Evolutionary conservation across 148 eudicot genomes (phyloP).

Genomic region (Nyssa sinensis): DNA sequence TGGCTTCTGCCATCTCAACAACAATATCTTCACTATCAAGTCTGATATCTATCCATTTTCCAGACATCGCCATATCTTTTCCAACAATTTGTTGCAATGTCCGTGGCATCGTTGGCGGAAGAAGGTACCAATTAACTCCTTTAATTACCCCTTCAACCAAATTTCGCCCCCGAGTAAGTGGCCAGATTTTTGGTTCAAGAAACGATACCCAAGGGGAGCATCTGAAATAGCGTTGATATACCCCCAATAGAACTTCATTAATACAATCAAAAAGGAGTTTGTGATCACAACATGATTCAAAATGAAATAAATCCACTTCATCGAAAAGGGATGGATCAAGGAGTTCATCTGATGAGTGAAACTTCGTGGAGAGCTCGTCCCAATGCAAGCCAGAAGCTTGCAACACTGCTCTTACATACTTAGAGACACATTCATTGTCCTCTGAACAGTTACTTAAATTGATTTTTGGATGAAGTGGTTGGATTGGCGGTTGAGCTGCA

Average conservation of each 20-base stretch:
- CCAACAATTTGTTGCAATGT: slow-evolving; percentile 33
- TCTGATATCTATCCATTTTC: slow-evolving; percentile 30
- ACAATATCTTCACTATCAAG: slow-evolving; percentile 22
- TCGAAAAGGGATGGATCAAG: slow-evolving; percentile 21
- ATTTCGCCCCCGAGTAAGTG: slow-evolving; percentile 9
- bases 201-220: slow-evolving; percentile 15
- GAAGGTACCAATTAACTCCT: slow-evolving; percentile 22
- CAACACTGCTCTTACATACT: slow-evolving; percentile 16
- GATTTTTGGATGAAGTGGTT: slow-evolving; percentile 23
- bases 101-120: slow-evolving; percentile 13
- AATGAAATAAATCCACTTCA: slow-evolving; percentile 13
- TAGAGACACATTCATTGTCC: slow-evolving; percentile 7
- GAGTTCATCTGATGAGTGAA: slow-evolving; percentile 17
- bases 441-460: slow-evolving; percentile 6
- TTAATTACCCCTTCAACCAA: slow-evolving; percentile 29
- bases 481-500: slow-evolving; percentile 29
- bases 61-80: slow-evolving; percentile 25
- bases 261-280: slow-evolving; percentile 30
- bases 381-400: slow-evolving; percentile 25
- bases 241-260: slow-evolving; percentile 31
- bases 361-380: slow-evolving; percentile 21
- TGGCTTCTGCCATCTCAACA: slow-evolving; percentile 30
- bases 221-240: slow-evolving; percentile 14
- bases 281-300: slow-evolving; percentile 14
- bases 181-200: slow-evolving; percentile 12